phyloP scores from a whole-genome alignment of 495 filamentous ascomycete genomes.

The Trichoderma parareesei region DNA sequence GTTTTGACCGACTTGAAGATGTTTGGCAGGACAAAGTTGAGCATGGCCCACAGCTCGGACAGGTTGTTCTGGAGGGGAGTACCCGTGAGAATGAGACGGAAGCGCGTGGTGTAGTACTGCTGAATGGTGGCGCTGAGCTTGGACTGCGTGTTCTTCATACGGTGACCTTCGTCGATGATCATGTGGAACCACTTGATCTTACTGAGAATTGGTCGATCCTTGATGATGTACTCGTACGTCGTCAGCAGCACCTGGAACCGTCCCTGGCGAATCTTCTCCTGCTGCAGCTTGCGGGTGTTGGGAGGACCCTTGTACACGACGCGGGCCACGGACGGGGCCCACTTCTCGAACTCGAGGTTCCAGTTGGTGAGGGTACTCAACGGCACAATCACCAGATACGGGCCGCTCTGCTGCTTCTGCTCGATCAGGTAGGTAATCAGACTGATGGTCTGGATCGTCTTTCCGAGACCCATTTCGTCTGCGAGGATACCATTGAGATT shows the following conservation, averaged over 20 bases:
- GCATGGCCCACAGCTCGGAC: constrained; percentile 89
- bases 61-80: constrained; percentile 97
- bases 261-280: constrained; percentile 88
- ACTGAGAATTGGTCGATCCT: constrained; percentile 85
- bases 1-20: constrained; percentile 99
- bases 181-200: constrained; percentile 99
- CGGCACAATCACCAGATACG: constrained; percentile 93
- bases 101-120: constrained; percentile 88
- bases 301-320: constrained; percentile 97
- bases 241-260: constrained; percentile 94
- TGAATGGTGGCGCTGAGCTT: constrained; percentile 93
- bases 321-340: constrained; percentile 78
- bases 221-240: constrained; percentile 99
- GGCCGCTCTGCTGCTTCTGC: constrained; percentile 85
- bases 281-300: constrained; percentile 77
- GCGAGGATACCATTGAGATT: constrained; percentile 97
- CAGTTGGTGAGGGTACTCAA: constrained; percentile 96
- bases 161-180: constrained; percentile 99
- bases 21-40: constrained; percentile 95
- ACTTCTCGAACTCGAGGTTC: constrained; percentile 98
- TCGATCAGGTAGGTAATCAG: constrained; percentile 95
- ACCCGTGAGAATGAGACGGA: constrained; percentile 92
- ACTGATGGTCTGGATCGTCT: constrained; percentile 98
- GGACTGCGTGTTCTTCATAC: constrained; percentile 98
- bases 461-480: constrained; percentile 99